Conservation (phyloP, 352 stramenopile species). For the Pilasporangium apinafurcum region DNA sequence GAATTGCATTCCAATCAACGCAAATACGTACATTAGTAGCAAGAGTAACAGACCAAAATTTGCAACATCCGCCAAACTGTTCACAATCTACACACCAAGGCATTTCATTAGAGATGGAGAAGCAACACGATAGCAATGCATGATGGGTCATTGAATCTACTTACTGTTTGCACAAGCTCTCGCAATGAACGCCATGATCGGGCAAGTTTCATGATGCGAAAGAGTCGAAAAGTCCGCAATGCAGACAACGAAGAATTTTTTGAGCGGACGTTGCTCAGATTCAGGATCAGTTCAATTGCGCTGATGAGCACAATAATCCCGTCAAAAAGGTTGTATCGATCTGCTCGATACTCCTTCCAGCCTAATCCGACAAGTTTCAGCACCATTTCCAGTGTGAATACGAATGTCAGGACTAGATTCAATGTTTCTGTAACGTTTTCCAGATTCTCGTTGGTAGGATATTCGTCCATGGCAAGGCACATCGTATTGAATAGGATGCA, state of each 20-base stretch:
- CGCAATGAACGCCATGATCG: constrained; percentile 86
- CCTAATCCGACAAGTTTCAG: constrained; percentile 68
- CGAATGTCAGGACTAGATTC: constrained; percentile 32
- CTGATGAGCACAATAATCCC: constrained; percentile 45
- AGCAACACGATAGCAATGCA: neutral
- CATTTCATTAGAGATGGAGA: neutral
- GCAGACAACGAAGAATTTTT: constrained; percentile 57
- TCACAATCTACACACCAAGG: constrained; percentile 29
- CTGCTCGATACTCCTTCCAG: constrained; percentile 21
- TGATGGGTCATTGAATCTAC: neutral
- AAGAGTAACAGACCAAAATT: constrained; percentile 86
- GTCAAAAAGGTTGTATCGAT: constrained; percentile 59
- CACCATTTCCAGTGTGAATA: constrained; percentile 37
- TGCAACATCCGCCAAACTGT: constrained; percentile 72
- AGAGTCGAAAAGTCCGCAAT: constrained; percentile 75
- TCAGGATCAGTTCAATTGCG: constrained; percentile 32
- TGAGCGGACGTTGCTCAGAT: constrained; percentile 10
- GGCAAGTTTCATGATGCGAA: constrained; percentile 88
- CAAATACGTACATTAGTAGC: constrained; percentile 88
- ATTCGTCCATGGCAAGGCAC: constrained; percentile 48
- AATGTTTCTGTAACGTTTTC: constrained; percentile 17
- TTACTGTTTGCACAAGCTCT: constrained; percentile 68
- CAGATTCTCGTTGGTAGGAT: constrained; percentile 12
- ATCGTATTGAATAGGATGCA: constrained; percentile 66
- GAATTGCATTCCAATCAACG: constrained; percentile 67